Evolutionary conservation across 129 eudicot species (phyloP).

Genomic region (Flaveria bidentis): DNA sequence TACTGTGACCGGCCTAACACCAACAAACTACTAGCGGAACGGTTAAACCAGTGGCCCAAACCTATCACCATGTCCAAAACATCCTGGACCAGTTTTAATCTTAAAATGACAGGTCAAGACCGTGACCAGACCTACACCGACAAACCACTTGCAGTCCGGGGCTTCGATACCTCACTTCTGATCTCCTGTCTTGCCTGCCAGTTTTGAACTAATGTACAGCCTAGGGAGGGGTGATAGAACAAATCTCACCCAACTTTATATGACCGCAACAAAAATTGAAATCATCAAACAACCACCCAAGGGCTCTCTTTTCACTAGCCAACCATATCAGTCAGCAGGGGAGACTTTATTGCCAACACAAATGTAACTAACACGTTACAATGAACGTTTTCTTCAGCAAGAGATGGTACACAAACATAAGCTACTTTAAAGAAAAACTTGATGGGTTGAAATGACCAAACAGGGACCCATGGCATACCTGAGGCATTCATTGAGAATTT

Average conservation of each 20-base stretch:
- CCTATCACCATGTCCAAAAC: too few species aligned
- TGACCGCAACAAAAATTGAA: neutral
- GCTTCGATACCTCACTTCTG: neutral
- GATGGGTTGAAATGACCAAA: conserved; percentile 6
- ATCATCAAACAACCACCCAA: neutral
- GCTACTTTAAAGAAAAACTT: conserved; percentile 1
- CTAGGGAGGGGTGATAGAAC: neutral
- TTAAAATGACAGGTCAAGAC: neutral
- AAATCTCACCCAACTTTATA: neutral
- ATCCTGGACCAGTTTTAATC: neutral
- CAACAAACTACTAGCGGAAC: too few species aligned
- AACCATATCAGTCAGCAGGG: neutral
- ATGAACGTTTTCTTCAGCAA: neutral
- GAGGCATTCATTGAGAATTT: conserved; percentile 40
- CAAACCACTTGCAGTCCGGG: neutral
- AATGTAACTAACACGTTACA: conserved; percentile 7
- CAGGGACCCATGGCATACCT: neutral
- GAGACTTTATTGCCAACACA: conserved; percentile 21
- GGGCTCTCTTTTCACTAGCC: conserved; percentile 3
- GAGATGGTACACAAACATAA: conserved; percentile 5
- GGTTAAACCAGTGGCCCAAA: too few species aligned
- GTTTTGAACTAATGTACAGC: neutral
- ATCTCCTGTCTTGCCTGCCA: neutral
- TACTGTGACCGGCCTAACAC: too few species aligned
- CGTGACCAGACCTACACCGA: neutral